These are phyloP conservation scores for Podaxis pistillaris DNA, from an alignment of 768 basidiomycete genomes.

Conservation along the genomic window DNA sequence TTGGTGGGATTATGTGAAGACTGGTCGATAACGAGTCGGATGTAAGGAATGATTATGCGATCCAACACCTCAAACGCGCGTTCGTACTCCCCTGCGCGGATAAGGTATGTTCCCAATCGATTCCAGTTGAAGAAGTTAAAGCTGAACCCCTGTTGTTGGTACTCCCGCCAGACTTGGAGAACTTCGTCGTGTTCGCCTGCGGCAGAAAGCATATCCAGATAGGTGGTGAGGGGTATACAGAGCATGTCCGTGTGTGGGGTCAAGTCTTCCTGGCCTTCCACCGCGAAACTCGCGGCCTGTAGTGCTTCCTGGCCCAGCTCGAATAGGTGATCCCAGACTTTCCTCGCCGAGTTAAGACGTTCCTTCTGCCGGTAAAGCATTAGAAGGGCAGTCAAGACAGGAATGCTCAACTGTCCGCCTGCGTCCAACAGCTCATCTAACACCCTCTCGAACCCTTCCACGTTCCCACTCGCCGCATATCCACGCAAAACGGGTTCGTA, in stretches of 20 bases:
- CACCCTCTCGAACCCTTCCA: slow-evolving; percentile 56
- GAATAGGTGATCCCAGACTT: slow-evolving; percentile 71
- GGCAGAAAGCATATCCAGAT: slow-evolving; percentile 71
- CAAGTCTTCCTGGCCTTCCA: neutral
- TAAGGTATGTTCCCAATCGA: slow-evolving; percentile 69
- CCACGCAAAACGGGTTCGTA: slow-evolving; percentile 60
- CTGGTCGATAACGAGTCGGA: slow-evolving; percentile 6
- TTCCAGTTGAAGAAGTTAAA: slow-evolving; percentile 95
- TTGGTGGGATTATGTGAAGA: too few species aligned
- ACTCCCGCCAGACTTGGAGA: slow-evolving; percentile 61
- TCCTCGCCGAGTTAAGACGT: slow-evolving; percentile 51
- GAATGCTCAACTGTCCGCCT: slow-evolving; percentile 59
- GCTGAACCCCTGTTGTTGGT: slow-evolving; percentile 61
- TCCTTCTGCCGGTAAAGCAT: slow-evolving; percentile 65
- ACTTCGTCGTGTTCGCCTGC: slow-evolving; percentile 62
- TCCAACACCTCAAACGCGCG: slow-evolving; percentile 85
- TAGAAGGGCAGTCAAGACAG: slow-evolving; percentile 62
- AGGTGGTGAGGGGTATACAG: slow-evolving; percentile 76
- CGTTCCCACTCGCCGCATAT: slow-evolving; percentile 41
- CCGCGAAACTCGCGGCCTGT: neutral
- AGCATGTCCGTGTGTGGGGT: slow-evolving; percentile 47
- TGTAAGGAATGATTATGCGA: slow-evolving; percentile 64
- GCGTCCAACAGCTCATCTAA: slow-evolving; percentile 49
- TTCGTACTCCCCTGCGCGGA: slow-evolving; percentile 79
- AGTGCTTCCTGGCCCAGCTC: slow-evolving; percentile 27